These are phyloP conservation scores for Wickerhamomyces canadensis DNA, from an alignment of 805 yeast genomes.

Conservation along the genomic window DNA sequence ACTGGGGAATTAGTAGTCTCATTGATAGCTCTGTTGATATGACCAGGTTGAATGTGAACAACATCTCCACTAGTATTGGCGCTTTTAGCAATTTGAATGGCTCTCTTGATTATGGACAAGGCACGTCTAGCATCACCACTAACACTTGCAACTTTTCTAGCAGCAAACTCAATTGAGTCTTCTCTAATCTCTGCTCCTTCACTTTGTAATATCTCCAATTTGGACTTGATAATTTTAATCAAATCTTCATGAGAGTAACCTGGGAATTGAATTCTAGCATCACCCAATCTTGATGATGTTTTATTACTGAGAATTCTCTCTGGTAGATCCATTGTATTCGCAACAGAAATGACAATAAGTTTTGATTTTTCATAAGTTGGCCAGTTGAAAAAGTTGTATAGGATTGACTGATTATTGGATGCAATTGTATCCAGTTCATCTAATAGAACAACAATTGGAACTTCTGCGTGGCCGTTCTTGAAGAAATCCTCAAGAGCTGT, in stretches of 20 bases:
- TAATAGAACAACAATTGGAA: slow-evolving; percentile 60
- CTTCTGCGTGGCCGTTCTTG: slow-evolving; percentile 24
- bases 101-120: slow-evolving; percentile 78
- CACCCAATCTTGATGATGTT: slow-evolving; percentile 85
- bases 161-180: slow-evolving; percentile 87
- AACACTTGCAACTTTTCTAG: slow-evolving; percentile 91
- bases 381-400: slow-evolving; percentile 98
- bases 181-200: slow-evolving; percentile 35
- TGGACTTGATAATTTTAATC: slow-evolving; percentile 62
- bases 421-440: slow-evolving; percentile 95
- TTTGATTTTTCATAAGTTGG: slow-evolving; percentile 78
- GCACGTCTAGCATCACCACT: slow-evolving; percentile 98
- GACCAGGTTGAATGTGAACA: slow-evolving; percentile 60
- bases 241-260: slow-evolving; percentile 84
- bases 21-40: slow-evolving; percentile 72
- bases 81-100: slow-evolving; percentile 68
- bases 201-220: slow-evolving; percentile 48
- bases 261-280: slow-evolving; percentile 78
- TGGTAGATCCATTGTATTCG: slow-evolving; percentile 96
- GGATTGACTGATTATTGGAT: slow-evolving; percentile 72
- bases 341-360: slow-evolving; percentile 85
- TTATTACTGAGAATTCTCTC: slow-evolving; percentile 84
- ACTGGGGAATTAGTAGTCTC: slow-evolving; percentile 77
- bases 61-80: slow-evolving; percentile 15
- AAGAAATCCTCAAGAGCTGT: slow-evolving; percentile 65